Percentiles rank a stretch among this genome's conserved stretches.
Conservation (phyloP, 768 basidiomycete genomes). For the Amyloporia xantha region DNA sequence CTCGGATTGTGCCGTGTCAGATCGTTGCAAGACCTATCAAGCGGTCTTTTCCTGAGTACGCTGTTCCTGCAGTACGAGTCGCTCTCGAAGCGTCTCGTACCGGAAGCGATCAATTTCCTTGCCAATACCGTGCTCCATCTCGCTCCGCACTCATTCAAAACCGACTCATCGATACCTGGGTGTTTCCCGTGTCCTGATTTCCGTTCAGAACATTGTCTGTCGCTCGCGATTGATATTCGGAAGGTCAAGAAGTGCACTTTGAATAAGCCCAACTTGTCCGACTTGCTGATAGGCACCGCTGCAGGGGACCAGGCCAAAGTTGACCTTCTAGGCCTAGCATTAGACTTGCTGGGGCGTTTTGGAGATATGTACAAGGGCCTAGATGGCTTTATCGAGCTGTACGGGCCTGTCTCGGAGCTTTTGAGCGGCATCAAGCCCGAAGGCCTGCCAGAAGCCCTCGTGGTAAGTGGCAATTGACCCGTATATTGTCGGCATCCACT, state of each 20-base stretch:
- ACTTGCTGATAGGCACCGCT: slow-evolving; percentile 9
- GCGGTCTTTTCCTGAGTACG: slow-evolving; percentile 86
- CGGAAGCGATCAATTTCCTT: slow-evolving; percentile 84
- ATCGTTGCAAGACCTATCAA: slow-evolving; percentile 64
- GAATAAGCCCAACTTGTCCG: slow-evolving; percentile 41
- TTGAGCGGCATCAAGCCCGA: slow-evolving; percentile 45
- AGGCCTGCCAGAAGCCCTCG: slow-evolving; percentile 42
- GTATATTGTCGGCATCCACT: slow-evolving; percentile 1
- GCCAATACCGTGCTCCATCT: slow-evolving; percentile 66
- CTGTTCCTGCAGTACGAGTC: slow-evolving; percentile 80
- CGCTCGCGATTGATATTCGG: slow-evolving; percentile 34
- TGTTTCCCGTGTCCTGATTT: slow-evolving; percentile 71
- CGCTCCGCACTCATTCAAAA: slow-evolving; percentile 52
- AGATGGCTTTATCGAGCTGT: slow-evolving; percentile 83
- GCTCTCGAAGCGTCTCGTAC: slow-evolving; percentile 80
- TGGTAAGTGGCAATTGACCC: slow-evolving; percentile 38
- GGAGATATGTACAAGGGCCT: slow-evolving; percentile 73
- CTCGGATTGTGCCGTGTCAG: slow-evolving; percentile 80
- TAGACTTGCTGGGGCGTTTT: slow-evolving; percentile 60
- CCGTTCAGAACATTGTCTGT: slow-evolving; percentile 36
- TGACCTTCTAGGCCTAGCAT: slow-evolving; percentile 55
- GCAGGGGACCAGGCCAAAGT: slow-evolving; percentile 60
- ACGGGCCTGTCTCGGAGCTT: slow-evolving; percentile 55
- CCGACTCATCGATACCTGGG: slow-evolving; percentile 50
- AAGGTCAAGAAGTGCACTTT: slow-evolving; percentile 34